Base-by-base conservation (phyloP, 2,329 filamentous ascomycete genomes). In the Aspergillus ochraceus region DNA sequence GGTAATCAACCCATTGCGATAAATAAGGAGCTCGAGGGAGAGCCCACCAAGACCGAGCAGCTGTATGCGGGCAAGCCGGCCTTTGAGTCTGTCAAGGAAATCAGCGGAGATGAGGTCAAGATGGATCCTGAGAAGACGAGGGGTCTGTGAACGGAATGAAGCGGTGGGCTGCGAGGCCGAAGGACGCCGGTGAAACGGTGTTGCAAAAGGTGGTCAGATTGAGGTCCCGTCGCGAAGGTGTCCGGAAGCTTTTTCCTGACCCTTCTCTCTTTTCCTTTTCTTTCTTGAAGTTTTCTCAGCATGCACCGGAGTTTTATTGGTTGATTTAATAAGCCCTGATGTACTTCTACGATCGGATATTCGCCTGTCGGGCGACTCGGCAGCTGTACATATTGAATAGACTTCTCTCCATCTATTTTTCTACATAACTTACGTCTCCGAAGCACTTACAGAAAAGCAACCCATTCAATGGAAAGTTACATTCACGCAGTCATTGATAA, bases 1-100 rank as follows among this genome's bases (percentile, higher is more conserved):
- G 95, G 95, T 60, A 98, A 98, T 80, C 87, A 92, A 75, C 92
- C 95, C 56, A 88, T 96, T 65, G 83, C 86, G 24, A 86, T 89
- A 66, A 82, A 87, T 68, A 83, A 87, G 71, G 83, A 88, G 66
- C 76, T 85, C 58, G 88, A 91, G 66, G 80, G 80, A 11, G 72
- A 74, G 51, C 60, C 66, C 22, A 66, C 71, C 32, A 69, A 69
- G 47, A 84, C 85, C 4, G 86, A 88, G 72, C 88, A 95, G 80
- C 76, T 96, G 66, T 96, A 96, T 75, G 91, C 88, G 17, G 92
- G 92, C 32, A 87, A 86, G 71, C 83, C 87, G 50, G 90, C 89
- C 9, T 92, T 90, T 73, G 84, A 86, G 59, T 76, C 80, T n/a
- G 85, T 86, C 63, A 86, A 85, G 76, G 82, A 85, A 75, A 88